Percentiles rank a stretch among this genome's conserved stretches.
Evolutionary conservation across 2,329 filamentous ascomycete genomes (phyloP).

Genomic region (Calonectria pauciramosa): DNA sequence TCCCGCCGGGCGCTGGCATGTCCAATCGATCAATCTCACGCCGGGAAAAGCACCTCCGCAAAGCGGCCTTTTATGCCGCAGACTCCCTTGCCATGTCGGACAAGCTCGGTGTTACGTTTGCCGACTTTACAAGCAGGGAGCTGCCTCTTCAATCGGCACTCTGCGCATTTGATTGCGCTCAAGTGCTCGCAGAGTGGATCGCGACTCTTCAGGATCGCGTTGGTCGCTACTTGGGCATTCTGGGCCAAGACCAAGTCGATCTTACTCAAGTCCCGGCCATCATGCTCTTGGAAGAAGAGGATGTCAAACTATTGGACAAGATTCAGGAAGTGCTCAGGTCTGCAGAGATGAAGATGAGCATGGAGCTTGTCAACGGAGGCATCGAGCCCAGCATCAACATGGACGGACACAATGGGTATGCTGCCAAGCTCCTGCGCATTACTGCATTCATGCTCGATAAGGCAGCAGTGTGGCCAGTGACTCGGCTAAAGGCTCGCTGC

Average conservation of each 20-base stretch:
- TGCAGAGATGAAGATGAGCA: constrained; percentile 84
- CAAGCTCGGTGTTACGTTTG: constrained; percentile 86
- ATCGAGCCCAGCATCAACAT: constrained; percentile 67
- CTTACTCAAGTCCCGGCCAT: constrained; percentile 85
- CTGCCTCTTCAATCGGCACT: constrained; percentile 91
- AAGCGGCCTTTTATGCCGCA: constrained; percentile 95
- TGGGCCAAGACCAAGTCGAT: constrained; percentile 87
- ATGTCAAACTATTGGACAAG: constrained; percentile 86
- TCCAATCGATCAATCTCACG: constrained; percentile 70
- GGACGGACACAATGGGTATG: constrained; percentile 79
- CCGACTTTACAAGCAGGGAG: constrained; percentile 86
- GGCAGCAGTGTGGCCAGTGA: constrained; percentile 89
- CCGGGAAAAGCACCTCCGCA: constrained; percentile 88
- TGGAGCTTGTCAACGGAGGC: constrained; percentile 62
- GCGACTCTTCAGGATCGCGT: constrained; percentile 94
- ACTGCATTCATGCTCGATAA: constrained; percentile 91
- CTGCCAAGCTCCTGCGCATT: constrained; percentile 85
- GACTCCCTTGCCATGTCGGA: constrained; percentile 92
- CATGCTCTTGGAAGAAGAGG: constrained; percentile 92
- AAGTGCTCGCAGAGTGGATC: constrained; percentile 95
- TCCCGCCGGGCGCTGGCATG: constrained; percentile 40
- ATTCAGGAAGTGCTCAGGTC: constrained; percentile 83
- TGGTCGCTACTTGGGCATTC: constrained; percentile 87
- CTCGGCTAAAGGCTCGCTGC: constrained; percentile 68
- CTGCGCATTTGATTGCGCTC: constrained; percentile 93